Conservation (phyloP, 352 stramenopile species). For the Globisporangium middletonii region DNA sequence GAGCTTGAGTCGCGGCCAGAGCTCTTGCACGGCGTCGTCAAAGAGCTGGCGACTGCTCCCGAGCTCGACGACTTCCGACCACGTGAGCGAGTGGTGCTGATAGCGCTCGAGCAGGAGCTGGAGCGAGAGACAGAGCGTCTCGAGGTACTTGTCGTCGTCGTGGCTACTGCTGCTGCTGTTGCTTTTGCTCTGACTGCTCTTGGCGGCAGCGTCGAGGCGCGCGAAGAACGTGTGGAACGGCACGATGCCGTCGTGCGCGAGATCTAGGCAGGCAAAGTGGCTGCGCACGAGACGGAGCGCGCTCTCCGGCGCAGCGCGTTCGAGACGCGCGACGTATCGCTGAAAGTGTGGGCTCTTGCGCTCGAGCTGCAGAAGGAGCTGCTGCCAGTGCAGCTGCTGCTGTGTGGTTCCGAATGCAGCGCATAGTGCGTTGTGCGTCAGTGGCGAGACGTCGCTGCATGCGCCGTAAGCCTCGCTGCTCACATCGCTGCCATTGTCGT, state of each 20-base stretch:
- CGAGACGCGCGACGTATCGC: slow-evolving; percentile 25
- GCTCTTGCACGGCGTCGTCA: slow-evolving; percentile 16
- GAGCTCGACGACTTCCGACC: slow-evolving; percentile 32
- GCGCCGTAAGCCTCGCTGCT: no score
- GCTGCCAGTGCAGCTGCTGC: slow-evolving; percentile 50
- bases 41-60: slow-evolving; percentile 7
- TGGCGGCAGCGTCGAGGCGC: slow-evolving; percentile 15
- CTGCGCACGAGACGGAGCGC: slow-evolving; percentile 17
- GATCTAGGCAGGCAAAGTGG: slow-evolving; percentile 36
- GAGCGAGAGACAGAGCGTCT: slow-evolving; percentile 20
- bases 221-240: slow-evolving; percentile 33
- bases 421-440: slow-evolving; percentile 4
- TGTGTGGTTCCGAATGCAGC: slow-evolving; percentile 17
- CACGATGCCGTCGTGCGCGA: slow-evolving; percentile 34
- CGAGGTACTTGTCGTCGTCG: slow-evolving; percentile 16
- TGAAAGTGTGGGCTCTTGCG: slow-evolving; percentile 24
- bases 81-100: slow-evolving; percentile 17
- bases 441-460: background rate
- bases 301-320: slow-evolving; percentile 18
- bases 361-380: slow-evolving; percentile 47
- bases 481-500: no score
- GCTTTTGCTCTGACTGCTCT: no score
- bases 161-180: background rate
- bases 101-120: slow-evolving; percentile 11
- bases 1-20: slow-evolving; percentile 39